Evolutionary conservation across 148 eudicot species (phyloP), one percentile per base, ranked within the genome.

Genomic region (Chenopodium quinoa): DNA sequence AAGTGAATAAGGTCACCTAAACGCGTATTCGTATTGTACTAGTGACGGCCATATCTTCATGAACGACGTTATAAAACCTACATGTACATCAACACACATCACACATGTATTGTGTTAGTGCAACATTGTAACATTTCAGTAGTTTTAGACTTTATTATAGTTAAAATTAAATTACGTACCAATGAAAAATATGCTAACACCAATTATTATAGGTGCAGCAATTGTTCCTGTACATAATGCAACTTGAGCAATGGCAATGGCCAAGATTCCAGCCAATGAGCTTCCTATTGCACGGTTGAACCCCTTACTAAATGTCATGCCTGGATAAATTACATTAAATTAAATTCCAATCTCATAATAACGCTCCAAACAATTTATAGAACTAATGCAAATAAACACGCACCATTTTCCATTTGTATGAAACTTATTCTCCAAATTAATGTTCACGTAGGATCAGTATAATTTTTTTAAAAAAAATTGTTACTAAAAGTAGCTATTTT

Each of bases 241-340:
- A 47, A 92, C 47, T 75, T 89, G 85, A 74, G 88, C 90, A 47
- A 89, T 82, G 75, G 77, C 82, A 69, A 90, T 82, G 66, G 93
- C 95, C 52, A 92, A 70, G 47, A 86, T 40, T 73, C 91, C 91
- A 0, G 95, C 95, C 40, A 87, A 75, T 52, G 88, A 79, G 85
- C 90, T 90, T 78, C 95, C 95, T 8, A 92, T 80, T 74, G 91
- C 95, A 64, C 93, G 83, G 76, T 92, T 92, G 75, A 92, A 89
- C 64, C 95, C 95, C 85, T 84, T 62, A 65, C 88, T 88, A 71
- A 89, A 88, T 67, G 95, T 90, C 40, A 87, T 83, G 50, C 95
- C 92, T 90, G 67, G 1, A 60, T 48, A 3, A 54, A 54, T 11
- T 54, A 4, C 14, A 16, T 54, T 1, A 52, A 52, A 52, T 5